A percentile compares a stretch with the other conserved stretches of the same genome.
Conservation (phyloP, 768 basidiomycete genomes). For the Tricholoma bakamatsutake region DNA sequence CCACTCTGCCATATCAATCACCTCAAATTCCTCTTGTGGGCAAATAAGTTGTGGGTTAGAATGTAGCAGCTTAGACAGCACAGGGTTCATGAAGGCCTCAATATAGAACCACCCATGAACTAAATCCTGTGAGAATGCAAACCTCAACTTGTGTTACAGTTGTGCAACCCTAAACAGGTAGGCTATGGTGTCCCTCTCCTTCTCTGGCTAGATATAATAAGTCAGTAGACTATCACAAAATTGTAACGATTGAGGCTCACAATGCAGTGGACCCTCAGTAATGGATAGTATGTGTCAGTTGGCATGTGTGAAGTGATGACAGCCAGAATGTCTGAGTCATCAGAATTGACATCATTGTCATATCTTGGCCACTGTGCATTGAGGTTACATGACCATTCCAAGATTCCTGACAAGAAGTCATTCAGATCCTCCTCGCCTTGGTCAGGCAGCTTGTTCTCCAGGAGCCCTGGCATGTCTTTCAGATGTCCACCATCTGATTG, state of each 20-base stretch:
- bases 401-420: not conserved
- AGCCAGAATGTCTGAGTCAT: not conserved
- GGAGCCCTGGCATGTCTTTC: not conserved
- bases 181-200: not conserved
- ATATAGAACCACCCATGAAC: not conserved
- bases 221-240: not conserved
- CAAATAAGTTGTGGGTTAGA: not conserved
- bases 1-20: constrained; percentile 1
- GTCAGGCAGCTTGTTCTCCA: not conserved
- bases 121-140: not conserved
- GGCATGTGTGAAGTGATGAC: not conserved
- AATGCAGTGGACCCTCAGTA: not conserved
- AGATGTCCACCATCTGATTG: not conserved
- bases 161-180: not conserved
- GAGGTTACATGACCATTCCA: not conserved
- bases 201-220: not conserved
- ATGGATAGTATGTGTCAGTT: not conserved
- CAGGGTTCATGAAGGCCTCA: not conserved
- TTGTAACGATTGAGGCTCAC: not conserved
- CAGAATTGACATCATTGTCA: not conserved
- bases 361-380: no score
- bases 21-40: not conserved
- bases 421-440: not conserved
- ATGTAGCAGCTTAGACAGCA: not conserved
- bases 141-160: not conserved